Evolutionary conservation across 495 filamentous ascomycete genomes (phyloP), one percentile per base, ranked within the genome.

Genomic region (Penicillium canariense): DNA sequence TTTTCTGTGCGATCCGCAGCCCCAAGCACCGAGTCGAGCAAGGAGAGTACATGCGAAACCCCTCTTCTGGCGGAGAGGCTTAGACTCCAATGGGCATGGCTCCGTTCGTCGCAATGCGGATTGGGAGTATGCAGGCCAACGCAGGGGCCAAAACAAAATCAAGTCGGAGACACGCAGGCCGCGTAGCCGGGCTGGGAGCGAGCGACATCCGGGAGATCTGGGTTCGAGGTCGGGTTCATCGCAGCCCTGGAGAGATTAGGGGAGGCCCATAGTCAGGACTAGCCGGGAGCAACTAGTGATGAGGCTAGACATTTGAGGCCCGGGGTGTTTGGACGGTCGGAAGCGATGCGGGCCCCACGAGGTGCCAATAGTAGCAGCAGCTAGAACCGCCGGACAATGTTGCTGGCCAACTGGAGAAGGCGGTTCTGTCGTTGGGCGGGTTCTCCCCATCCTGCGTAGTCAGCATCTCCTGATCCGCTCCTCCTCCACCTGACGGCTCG

Each of bases 391-490:
- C 25, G 25, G 12, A 25, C 40, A 9, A 6, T 40, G 23, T 25
- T 52, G 40, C 11, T 28, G 17, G 34, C 26, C 7, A 28, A 14
- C 18, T 42, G 36, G 14, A 34, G 26, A 44, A 18, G 18, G 53
- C 15, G 25, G 23, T 14, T 22, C 23, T 43, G 39, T 28, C 27
- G 23, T 27, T 48, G 46, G 42, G 34, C 47, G n/a, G n/a, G n/a
- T n/a, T n/a, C n/a, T n/a, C n/a, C n/a, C n/a, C n/a, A n/a, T n/a
- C n/a, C 27, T 52, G 55, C 18, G 48, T 56, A 65, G 56, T 65
- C 61, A 67, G 66, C 63, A 66, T 63, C 66, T 71, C 68, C 62
- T 68, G 52, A 63, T 66, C 51, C 45, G 60, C 53, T 59, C 50
- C 47, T 47, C 42, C 38, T 23, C 38, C 38, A 4, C 36, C 36